phyloP scores from a whole-genome alignment of 352 stramenopile species.

The Phytophthora fragariae region DNA sequence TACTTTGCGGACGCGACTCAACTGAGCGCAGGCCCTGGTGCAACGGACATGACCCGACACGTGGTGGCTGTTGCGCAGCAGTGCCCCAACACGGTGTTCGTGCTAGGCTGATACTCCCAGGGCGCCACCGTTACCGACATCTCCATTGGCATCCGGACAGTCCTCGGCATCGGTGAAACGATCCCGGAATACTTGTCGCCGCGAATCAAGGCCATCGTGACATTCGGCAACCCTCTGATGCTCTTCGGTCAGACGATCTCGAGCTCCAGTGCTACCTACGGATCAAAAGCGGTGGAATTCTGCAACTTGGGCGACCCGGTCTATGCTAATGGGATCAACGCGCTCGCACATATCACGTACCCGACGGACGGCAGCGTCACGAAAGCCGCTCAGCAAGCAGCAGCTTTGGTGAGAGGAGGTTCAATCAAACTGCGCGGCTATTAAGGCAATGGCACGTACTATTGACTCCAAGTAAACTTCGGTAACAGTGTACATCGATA shows the following conservation, averaged over 20 bases:
- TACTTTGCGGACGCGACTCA: constrained; percentile 27
- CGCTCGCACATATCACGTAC: constrained; percentile 31
- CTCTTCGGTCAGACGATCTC: constrained; percentile 30
- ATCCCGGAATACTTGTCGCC: constrained; percentile 24
- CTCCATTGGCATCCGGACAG: constrained; percentile 30
- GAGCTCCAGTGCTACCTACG: constrained; percentile 25
- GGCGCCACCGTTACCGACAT: constrained; percentile 35
- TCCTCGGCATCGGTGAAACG: constrained; percentile 13
- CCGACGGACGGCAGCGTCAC: constrained; percentile 28
- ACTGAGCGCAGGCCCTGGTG: constrained; percentile 27
- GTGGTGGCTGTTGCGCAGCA: constrained; percentile 18
- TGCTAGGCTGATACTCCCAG: constrained; percentile 37
- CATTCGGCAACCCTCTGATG: constrained; percentile 36
- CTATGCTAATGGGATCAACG: constrained; percentile 32
- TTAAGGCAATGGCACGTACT: not conserved
- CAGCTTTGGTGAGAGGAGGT: constrained; percentile 12
- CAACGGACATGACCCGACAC: constrained; percentile 38
- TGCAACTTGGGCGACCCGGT: constrained; percentile 35
- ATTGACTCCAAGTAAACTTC: too few relatives aligned
- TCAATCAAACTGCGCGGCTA: not conserved
- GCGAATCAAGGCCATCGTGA: constrained; percentile 39
- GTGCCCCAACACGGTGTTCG: constrained; percentile 33
- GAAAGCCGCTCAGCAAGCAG: constrained; percentile 20
- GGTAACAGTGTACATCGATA: not conserved
- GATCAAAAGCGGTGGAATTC: constrained; percentile 31